A percentile compares a stretch with the other conserved stretches of the same genome.
phyloP scores from a whole-genome alignment of 2,329 filamentous ascomycete species.

The Diaporthe velutina region DNA sequence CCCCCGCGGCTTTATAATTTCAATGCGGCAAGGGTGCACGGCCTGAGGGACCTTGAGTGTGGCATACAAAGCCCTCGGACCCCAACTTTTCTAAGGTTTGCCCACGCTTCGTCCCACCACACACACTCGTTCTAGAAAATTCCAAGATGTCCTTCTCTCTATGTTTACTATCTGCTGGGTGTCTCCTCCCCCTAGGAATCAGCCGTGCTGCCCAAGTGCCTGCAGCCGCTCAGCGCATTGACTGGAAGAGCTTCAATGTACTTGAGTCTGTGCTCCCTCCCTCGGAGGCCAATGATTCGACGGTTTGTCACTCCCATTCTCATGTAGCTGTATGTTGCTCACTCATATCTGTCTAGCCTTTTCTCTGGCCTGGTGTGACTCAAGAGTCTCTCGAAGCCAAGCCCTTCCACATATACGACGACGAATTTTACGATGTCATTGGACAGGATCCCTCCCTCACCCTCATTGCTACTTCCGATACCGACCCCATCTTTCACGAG shows the following conservation, averaged over 20 bases:
- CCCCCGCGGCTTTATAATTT: neutral
- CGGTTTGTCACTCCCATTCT: neutral
- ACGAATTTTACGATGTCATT: slow-evolving; percentile 64
- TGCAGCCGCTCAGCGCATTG: slow-evolving; percentile 55
- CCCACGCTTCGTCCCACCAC: neutral
- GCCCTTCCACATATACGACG: slow-evolving; percentile 62
- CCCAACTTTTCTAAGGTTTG: neutral
- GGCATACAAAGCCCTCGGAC: slow-evolving; percentile 1
- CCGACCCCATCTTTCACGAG: slow-evolving; percentile 66
- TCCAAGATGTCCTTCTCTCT: slow-evolving; percentile 19
- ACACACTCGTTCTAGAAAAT: slow-evolving; percentile 5
- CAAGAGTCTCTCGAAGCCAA: slow-evolving; percentile 52
- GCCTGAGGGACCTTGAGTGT: neutral
- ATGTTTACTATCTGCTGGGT: neutral
- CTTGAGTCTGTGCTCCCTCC: slow-evolving; percentile 54
- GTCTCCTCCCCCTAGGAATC: neutral
- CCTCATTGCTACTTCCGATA: slow-evolving; percentile 58
- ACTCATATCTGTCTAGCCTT: slow-evolving; percentile 46
- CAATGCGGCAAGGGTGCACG: neutral
- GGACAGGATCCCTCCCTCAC: slow-evolving; percentile 63
- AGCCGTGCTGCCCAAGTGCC: slow-evolving; percentile 42
- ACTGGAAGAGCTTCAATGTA: slow-evolving; percentile 59
- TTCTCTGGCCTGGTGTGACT: slow-evolving; percentile 58
- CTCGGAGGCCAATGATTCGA: slow-evolving; percentile 50
- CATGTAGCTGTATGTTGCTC: neutral